Evolutionary conservation across 228 moss, liverwort and hornwort species (phyloP).

Genomic region (Sphagnum magellanicum): DNA sequence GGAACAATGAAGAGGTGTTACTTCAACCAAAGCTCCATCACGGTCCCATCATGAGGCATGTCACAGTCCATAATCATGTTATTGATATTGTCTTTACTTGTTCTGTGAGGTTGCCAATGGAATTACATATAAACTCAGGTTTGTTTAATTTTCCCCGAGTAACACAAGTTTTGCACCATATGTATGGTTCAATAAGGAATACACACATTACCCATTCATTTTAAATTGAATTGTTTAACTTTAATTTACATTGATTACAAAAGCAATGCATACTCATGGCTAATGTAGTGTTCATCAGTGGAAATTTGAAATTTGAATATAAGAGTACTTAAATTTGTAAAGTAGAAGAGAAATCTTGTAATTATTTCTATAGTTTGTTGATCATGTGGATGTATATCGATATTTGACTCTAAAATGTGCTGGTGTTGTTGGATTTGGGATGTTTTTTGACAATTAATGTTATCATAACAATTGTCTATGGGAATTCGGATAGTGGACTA

Average conservation of each 20-base stretch:
- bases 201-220: no score
- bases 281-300: neutral
- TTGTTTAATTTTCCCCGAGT: constrained; percentile 1
- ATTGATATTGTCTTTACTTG: constrained; percentile 62
- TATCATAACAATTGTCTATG: constrained; percentile 68
- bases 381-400: neutral
- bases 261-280: no score
- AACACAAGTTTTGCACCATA: no score
- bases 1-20: constrained; percentile 57
- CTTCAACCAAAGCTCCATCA: constrained; percentile 77
- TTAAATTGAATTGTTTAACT: no score
- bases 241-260: no score
- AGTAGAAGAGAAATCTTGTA: neutral
- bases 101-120: constrained; percentile 79
- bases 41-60: constrained; percentile 69
- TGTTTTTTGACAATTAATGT: constrained; percentile 69
- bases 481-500: constrained; percentile 68
- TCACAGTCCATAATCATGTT: constrained; percentile 52
- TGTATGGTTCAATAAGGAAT: no score
- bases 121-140: constrained; percentile 72
- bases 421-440: constrained; percentile 67
- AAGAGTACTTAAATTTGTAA: no score
- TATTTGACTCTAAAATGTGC: constrained; percentile 28
- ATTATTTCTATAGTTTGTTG: neutral
- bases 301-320: neutral